Conservation (phyloP, 208 protist species). For the Strigomonas culicis region DNA sequence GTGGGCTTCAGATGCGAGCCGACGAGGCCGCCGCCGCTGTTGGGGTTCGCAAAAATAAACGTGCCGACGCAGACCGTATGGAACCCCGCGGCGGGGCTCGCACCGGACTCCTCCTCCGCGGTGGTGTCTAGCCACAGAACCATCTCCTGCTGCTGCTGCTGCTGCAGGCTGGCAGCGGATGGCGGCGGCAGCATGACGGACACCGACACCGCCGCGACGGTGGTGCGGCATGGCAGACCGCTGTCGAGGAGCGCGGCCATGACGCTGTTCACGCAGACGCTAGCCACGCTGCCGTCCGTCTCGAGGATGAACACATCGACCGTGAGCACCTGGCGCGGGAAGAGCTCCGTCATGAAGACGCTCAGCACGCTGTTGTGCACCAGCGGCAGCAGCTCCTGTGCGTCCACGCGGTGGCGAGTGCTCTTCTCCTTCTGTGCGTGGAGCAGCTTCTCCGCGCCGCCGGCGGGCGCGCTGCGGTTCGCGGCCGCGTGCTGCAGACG, state of each 20-base stretch:
- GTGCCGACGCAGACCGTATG: conserved; percentile 32
- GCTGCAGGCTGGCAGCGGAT: not conserved
- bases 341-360: conserved; percentile 49
- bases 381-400: conserved; percentile 34
- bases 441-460: conserved; percentile 44
- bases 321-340: conserved; percentile 54
- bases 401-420: conserved; percentile 29
- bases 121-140: conserved; percentile 69
- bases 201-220: conserved; percentile 69
- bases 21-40: conserved; percentile 40
- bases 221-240: conserved; percentile 76
- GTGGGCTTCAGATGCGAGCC: conserved; percentile 31
- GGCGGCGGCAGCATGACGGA: conserved; percentile 17
- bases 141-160: conserved; percentile 6
- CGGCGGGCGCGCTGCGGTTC: conserved; percentile 22
- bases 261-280: conserved; percentile 73
- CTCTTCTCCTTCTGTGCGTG: conserved; percentile 35
- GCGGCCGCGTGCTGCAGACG: not conserved
- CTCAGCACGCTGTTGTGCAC: conserved; percentile 26
- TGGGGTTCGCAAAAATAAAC: conserved; percentile 68
- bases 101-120: conserved; percentile 38
- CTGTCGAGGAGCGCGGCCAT: conserved; percentile 85
- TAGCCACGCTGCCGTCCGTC: conserved; percentile 67
- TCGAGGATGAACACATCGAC: conserved; percentile 63
- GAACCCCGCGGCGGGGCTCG: not conserved